A percentile compares a stretch with the other conserved stretches of the same genome.
These are phyloP conservation scores for Fusarium domesticum DNA, from an alignment of 2,329 filamentous ascomycete genomes.

Conservation along the genomic window DNA sequence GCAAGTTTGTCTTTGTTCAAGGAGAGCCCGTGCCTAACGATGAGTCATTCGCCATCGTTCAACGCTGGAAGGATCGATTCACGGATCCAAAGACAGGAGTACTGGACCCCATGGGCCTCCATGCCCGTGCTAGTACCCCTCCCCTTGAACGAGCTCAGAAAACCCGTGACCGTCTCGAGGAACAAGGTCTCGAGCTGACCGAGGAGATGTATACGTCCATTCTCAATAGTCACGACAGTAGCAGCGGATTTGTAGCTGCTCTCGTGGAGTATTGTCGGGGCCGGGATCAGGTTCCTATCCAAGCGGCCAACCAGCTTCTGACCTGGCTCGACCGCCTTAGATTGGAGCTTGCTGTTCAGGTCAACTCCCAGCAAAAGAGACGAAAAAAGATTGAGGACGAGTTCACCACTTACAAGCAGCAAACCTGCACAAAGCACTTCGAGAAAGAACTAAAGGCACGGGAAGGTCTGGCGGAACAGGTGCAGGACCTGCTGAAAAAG, in stretches of 20 bases:
- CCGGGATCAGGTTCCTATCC: conserved; percentile 5
- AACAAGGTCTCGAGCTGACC: conserved; percentile 3
- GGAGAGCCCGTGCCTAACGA: conserved; percentile 5
- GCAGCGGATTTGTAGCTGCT: conserved; percentile 10
- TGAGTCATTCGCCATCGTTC: background rate
- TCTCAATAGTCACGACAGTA: conserved; percentile 2
- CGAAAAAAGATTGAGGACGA: background rate
- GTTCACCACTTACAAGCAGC: background rate
- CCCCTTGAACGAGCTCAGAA: conserved; percentile 11
- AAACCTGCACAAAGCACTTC: background rate
- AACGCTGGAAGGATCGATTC: conserved; percentile 1
- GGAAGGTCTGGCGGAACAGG: background rate
- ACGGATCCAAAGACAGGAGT: background rate
- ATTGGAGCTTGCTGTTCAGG: conserved; percentile 9
- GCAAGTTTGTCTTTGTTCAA: conserved; percentile 7
- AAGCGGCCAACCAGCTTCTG: conserved; percentile 11
- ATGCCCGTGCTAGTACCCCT: conserved; percentile 15
- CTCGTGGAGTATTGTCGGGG: conserved; percentile 11
- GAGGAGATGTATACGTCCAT: conserved; percentile 8
- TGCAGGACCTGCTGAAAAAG: background rate
- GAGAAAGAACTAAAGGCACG: background rate
- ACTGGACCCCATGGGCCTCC: conserved; percentile 4
- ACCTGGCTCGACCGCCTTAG: conserved; percentile 10
- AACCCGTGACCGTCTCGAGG: conserved; percentile 5
- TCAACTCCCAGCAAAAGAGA: background rate